phyloP scores from a whole-genome alignment of 768 basidiomycete species.

The Auricularia cornea region DNA sequence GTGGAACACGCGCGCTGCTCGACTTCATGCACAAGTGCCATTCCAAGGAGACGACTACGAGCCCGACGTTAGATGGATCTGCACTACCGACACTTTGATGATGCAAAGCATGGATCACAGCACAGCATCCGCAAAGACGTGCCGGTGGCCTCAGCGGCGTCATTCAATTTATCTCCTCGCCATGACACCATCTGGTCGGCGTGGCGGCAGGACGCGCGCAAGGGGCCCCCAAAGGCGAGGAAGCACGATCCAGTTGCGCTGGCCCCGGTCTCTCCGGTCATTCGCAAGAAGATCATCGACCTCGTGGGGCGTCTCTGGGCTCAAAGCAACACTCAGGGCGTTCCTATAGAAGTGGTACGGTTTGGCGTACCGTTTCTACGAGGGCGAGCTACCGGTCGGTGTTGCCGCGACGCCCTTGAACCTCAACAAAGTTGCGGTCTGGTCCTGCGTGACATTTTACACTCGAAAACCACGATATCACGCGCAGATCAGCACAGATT shows the following conservation, averaged over 20 bases:
- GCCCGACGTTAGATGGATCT: constrained; percentile 20
- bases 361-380: background rate
- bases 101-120: constrained; percentile 14
- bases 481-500: background rate
- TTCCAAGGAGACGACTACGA: constrained; percentile 21
- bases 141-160: background rate
- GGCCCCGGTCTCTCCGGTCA: background rate
- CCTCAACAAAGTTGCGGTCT: background rate
- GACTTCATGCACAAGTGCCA: constrained; percentile 1
- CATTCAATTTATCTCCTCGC: background rate
- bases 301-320: background rate
- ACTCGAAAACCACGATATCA: background rate
- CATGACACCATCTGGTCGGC: background rate
- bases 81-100: constrained; percentile 28
- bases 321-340: background rate
- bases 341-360: background rate
- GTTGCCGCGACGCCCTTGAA: background rate
- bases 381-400: background rate
- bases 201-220: background rate
- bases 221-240: background rate
- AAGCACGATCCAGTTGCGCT: background rate
- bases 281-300: background rate
- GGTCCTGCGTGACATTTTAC: background rate
- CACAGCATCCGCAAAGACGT: background rate
- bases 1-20: constrained; percentile 20